Evolutionary conservation across 2,329 filamentous ascomycete species (phyloP).

Genomic region (Xylaria multiplex): DNA sequence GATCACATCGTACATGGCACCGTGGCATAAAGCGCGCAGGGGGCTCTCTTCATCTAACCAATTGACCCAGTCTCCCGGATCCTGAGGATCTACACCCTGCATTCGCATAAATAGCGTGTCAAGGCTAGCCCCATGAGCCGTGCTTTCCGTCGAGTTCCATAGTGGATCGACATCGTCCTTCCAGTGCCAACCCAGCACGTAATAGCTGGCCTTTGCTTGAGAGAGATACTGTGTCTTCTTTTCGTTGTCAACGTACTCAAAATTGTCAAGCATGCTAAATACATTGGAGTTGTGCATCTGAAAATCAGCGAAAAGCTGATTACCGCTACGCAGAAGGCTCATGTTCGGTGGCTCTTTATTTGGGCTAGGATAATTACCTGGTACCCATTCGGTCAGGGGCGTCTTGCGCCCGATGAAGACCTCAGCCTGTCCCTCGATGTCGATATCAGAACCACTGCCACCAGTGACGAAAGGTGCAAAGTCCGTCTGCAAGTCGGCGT

Average conservation of each 20-base stretch:
- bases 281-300: conserved; percentile 55
- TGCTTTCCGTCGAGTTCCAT: neutral
- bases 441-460: neutral
- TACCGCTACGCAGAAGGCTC: conserved; percentile 38
- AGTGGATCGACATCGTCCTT: neutral
- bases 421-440: conserved; percentile 51
- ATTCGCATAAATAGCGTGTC: conserved; percentile 40
- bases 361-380: conserved; percentile 34
- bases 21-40: conserved; percentile 48
- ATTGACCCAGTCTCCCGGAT: neutral
- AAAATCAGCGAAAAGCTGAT: conserved; percentile 52
- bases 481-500: conserved; percentile 53
- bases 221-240: conserved; percentile 39
- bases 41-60: conserved; percentile 38
- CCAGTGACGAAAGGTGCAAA: conserved; percentile 52
- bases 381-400: conserved; percentile 3
- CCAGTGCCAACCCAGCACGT: conserved; percentile 55
- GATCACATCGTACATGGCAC: conserved; percentile 52
- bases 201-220: conserved; percentile 51
- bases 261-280: conserved; percentile 54
- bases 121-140: conserved; percentile 17
- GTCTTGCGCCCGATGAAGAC: conserved; percentile 54
- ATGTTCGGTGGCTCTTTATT: conserved; percentile 45
- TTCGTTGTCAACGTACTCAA: conserved; percentile 44
- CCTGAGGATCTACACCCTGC: neutral